phyloP scores from a whole-genome alignment of 2,329 filamentous ascomycete genomes.

The Arthrobotrys sinensis region DNA sequence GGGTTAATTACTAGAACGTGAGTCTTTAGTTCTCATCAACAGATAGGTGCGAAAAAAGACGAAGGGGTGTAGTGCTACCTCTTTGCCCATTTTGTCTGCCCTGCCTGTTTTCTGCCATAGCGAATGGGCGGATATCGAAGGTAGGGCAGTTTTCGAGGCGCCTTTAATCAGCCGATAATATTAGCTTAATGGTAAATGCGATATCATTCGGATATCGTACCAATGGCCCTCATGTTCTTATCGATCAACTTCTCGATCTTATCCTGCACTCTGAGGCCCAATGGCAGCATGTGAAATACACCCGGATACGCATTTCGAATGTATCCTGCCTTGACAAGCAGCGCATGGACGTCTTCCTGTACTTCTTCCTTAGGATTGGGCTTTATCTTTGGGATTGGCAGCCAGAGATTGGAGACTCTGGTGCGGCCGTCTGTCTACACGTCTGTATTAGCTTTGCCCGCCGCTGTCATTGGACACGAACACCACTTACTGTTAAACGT shows the following conservation, averaged over 20 bases:
- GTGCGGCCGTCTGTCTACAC: constrained; percentile 72
- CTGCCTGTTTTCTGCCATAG: constrained; percentile 89
- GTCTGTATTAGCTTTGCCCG: neutral
- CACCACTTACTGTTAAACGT: constrained; percentile 46
- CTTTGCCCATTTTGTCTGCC: constrained; percentile 79
- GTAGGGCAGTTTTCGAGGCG: constrained; percentile 85
- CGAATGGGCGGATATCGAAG: constrained; percentile 85
- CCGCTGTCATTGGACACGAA: neutral
- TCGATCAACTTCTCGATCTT: constrained; percentile 90
- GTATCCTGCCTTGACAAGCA: constrained; percentile 80
- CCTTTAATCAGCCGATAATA: constrained; percentile 68
- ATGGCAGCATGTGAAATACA: constrained; percentile 90
- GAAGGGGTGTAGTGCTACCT: constrained; percentile 71
- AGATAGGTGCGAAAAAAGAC: constrained; percentile 12
- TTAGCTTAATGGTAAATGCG: neutral
- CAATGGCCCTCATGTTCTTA: constrained; percentile 85
- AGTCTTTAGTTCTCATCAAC: constrained; percentile 63
- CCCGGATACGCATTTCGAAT: constrained; percentile 86
- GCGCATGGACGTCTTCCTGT: constrained; percentile 74
- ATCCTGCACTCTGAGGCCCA: constrained; percentile 87
- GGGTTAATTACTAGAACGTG: constrained; percentile 38
- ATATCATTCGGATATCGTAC: constrained; percentile 68
- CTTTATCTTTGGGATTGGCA: constrained; percentile 71
- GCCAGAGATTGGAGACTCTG: constrained; percentile 83
- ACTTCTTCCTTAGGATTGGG: constrained; percentile 26